Base-by-base conservation (phyloP, 1,139 yeast species). In the Suhomyces yuchorum region DNA sequence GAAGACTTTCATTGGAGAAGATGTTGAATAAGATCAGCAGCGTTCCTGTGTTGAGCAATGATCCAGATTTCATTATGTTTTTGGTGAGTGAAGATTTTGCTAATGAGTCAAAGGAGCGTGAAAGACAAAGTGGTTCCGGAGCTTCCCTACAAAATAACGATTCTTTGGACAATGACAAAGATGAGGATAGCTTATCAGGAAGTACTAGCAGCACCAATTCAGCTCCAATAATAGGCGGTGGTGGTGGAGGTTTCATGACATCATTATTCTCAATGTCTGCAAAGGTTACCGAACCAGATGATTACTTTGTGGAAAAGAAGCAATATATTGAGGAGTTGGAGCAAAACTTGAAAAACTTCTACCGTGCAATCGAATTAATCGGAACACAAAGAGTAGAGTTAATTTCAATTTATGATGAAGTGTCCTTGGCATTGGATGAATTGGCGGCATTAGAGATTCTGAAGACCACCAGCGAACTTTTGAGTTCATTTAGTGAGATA, bases 1-100 rank as follows among this genome's bases (percentile, higher is more conserved):
- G 99, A 66, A 75, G 98, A 51, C 71, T 84, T 36, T 90, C 95
- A n/a, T 74, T 93, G 63, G 97, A 92, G 61, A 82, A 80, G 55
- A 95, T 93, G 99, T 75, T 93, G 51, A 71, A 66, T 48, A 87
- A 87, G 60, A 85, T 89, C 28, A 73, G 87, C 9, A 68, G 68
- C 40, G 82, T 80, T 51, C 75, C 82, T 0, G 61, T 63, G 2
- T 71, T 93, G 44, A 84, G 84, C 54, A 75, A 73, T 36, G 98
- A 93, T 65, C 73, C 78, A 1, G 97, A 90, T 62, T 87, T 91
- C 55, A 68, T 82, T 32, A 75, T 89, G 70, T 95, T 93, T 62
- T 70, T 95, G 56, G 85, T 87, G 46, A 82, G 90, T 53, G 85
- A 82, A 30, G 80, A 88, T 54, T 90, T 93, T 61, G 58, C 75